A percentile compares a stretch with the other conserved stretches of the same genome.
Evolutionary conservation across 78 protist genomes (phyloP).

Genomic region (Dictyostelium capitatum): DNA sequence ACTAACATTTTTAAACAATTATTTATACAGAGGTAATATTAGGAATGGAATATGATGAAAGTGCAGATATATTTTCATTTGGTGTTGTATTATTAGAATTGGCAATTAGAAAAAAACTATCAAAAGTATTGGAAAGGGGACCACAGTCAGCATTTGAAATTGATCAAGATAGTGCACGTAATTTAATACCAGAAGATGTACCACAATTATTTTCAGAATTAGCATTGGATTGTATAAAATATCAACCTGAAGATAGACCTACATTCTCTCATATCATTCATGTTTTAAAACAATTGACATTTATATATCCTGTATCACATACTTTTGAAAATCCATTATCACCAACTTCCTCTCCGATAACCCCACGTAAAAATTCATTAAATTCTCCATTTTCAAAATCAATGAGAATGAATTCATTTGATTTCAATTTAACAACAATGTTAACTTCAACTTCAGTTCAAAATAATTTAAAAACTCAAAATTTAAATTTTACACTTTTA

Average conservation of each 20-base stretch:
- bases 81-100: conserved; percentile 64
- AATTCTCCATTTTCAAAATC: conserved; percentile 13
- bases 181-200: conserved; percentile 47
- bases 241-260: conserved; percentile 55
- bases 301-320: conserved; percentile 36
- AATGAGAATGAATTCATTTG: conserved; percentile 25
- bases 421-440: background rate
- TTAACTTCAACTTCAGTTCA: background rate
- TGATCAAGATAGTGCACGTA: conserved; percentile 45
- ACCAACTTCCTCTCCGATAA: conserved; percentile 56
- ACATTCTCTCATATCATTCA: conserved; percentile 61
- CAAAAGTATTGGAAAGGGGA: conserved; percentile 58
- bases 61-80: conserved; percentile 80
- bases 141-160: conserved; percentile 75
- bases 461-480: conserved; percentile 27
- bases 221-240: conserved; percentile 61
- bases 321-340: conserved; percentile 65
- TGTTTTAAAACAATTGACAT: conserved; percentile 39
- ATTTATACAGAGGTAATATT: conserved; percentile 44
- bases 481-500: conserved; percentile 14
- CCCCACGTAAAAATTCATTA: conserved; percentile 64
- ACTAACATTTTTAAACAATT: background rate
- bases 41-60: conserved; percentile 79
- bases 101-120: conserved; percentile 46
- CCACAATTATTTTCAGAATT: conserved; percentile 56